These are phyloP conservation scores for Lipomyces sp. DNA, from an alignment of 805 yeast species.

Conservation along the genomic window DNA sequence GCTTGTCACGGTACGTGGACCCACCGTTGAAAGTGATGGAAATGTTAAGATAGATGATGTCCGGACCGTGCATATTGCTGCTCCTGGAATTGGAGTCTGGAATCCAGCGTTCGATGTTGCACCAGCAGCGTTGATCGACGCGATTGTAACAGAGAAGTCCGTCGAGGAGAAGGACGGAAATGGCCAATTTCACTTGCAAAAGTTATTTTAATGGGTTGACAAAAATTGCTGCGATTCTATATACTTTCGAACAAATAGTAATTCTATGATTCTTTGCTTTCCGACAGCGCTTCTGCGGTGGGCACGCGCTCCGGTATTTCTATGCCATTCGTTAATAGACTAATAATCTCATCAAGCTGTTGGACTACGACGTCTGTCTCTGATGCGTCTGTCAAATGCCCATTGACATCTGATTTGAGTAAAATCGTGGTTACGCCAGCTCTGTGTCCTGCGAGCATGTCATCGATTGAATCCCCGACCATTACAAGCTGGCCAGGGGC, in stretches of 20 bases:
- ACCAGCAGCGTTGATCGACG: slow-evolving; percentile 76
- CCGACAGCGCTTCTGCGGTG: not conserved
- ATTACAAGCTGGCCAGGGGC: slow-evolving; percentile 50
- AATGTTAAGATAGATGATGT: slow-evolving; percentile 32
- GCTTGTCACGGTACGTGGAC: slow-evolving; percentile 73
- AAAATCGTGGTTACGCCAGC: slow-evolving; percentile 63
- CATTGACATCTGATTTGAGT: slow-evolving; percentile 52
- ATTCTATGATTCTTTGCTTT: no score
- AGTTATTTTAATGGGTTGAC: slow-evolving; percentile 10
- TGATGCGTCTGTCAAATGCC: slow-evolving; percentile 41
- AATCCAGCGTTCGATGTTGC: slow-evolving; percentile 96
- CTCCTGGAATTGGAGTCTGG: slow-evolving; percentile 84
- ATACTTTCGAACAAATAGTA: no score
- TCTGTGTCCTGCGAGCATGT: slow-evolving; percentile 58
- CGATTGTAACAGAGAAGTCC: slow-evolving; percentile 81
- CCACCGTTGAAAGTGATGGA: slow-evolving; percentile 44
- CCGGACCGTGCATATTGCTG: slow-evolving; percentile 70
- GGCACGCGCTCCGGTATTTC: slow-evolving; percentile 14
- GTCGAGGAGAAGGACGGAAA: slow-evolving; percentile 48
- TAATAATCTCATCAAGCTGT: slow-evolving; percentile 26
- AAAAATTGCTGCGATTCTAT: not conserved
- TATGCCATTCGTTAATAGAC: slow-evolving; percentile 17
- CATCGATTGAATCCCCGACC: slow-evolving; percentile 76
- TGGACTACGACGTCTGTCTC: slow-evolving; percentile 31
- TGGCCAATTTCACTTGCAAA: slow-evolving; percentile 51